phyloP scores from a whole-genome alignment of 176 grass and related monocot species.

The Juncus effusus region DNA sequence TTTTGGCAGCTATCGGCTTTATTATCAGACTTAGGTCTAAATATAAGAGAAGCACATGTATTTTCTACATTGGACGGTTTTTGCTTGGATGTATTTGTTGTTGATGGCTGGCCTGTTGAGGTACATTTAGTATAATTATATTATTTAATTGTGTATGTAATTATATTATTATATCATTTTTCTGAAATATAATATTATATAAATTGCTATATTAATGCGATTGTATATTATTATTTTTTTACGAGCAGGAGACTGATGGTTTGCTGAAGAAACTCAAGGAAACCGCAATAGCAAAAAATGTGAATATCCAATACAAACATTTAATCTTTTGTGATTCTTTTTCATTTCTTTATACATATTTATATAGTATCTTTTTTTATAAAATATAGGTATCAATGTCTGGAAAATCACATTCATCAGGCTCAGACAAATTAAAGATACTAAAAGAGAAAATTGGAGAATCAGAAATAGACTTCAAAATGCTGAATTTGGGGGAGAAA shows the following conservation, averaged over 20 bases:
- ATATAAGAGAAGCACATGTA: constrained; percentile 98
- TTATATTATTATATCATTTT: too few relatives aligned
- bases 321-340: too few relatives aligned
- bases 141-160: too few relatives aligned
- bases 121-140: constrained; percentile 29
- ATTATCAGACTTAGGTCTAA: constrained; percentile 70
- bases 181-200: too few relatives aligned
- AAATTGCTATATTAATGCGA: too few relatives aligned
- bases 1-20: constrained; percentile 63
- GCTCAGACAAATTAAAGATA: constrained; percentile 45
- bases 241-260: constrained; percentile 68
- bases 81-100: constrained; percentile 93
- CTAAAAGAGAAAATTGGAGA: constrained; percentile 50
- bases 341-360: constrained; percentile 5
- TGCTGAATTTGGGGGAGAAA: constrained; percentile 59
- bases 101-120: constrained; percentile 84
- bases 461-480: constrained; percentile 66
- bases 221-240: neutral
- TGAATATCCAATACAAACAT: constrained; percentile 14
- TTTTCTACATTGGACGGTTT: constrained; percentile 92
- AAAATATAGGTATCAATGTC: constrained; percentile 51
- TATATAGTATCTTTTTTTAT: constrained; percentile 3
- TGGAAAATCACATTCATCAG: constrained; percentile 48
- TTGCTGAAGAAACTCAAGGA: constrained; percentile 69
- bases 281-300: constrained; percentile 44